Percentiles rank a stretch among this genome's conserved stretches.
Conservation (phyloP, 495 filamentous ascomycete species). For the Penicillium verhagenii region DNA sequence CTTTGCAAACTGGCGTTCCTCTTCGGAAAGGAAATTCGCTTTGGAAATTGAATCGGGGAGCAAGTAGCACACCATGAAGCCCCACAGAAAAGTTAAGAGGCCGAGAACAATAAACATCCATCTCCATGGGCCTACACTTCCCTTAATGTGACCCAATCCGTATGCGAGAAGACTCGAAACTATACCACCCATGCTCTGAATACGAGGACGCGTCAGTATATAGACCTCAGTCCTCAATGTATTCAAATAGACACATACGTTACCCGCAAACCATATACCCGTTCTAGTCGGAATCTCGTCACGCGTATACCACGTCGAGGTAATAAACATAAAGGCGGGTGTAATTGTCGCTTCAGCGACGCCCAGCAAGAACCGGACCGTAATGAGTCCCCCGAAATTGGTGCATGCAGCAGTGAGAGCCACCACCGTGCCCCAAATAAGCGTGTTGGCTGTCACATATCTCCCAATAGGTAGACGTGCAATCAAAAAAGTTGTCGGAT, state of each 20-base stretch:
- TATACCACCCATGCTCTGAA: slow-evolving; percentile 50
- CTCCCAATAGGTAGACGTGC: slow-evolving; percentile 53
- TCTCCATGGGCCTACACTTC: slow-evolving; percentile 49
- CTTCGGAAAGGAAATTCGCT: slow-evolving; percentile 55
- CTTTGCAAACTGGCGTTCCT: slow-evolving; percentile 54
- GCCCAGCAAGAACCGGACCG: slow-evolving; percentile 50
- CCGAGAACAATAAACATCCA: slow-evolving; percentile 55
- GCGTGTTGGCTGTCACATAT: slow-evolving; percentile 54
- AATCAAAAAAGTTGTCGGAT: slow-evolving; percentile 50
- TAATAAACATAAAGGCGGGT: slow-evolving; percentile 39
- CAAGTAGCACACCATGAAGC: slow-evolving; percentile 48
- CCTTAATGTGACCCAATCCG: slow-evolving; percentile 52
- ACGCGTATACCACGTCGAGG: slow-evolving; percentile 52
- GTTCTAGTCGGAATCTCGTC: slow-evolving; percentile 59
- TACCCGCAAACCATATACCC: slow-evolving; percentile 60
- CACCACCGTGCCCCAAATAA: slow-evolving; percentile 58
- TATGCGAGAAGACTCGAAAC: slow-evolving; percentile 57
- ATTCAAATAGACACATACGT: too few relatives aligned
- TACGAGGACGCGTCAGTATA: too few relatives aligned
- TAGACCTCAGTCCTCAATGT: too few relatives aligned
- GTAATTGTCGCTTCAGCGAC: slow-evolving; percentile 52
- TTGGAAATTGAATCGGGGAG: slow-evolving; percentile 63
- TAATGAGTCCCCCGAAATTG: slow-evolving; percentile 36
- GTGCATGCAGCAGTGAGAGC: slow-evolving; percentile 40
- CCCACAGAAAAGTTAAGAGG: slow-evolving; percentile 53